A percentile compares a stretch with the other conserved stretches of the same genome.
Conservation (phyloP, 148 eudicot genomes). For the Amaranthus cruentus region DNA sequence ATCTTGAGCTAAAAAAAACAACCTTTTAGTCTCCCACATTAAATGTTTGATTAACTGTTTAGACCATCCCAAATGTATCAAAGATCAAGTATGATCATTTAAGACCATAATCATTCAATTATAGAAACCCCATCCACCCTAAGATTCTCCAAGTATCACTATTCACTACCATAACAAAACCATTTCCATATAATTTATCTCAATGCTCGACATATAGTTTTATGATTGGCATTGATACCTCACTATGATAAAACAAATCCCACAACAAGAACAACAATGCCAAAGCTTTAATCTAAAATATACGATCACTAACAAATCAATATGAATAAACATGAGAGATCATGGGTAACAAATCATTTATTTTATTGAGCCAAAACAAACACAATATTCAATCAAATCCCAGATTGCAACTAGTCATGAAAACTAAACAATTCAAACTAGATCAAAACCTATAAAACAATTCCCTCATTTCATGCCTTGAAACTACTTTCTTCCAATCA, state of each 20-base stretch:
- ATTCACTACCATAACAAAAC: background rate
- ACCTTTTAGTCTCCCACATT: background rate
- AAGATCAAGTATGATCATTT: background rate
- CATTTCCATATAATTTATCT: background rate
- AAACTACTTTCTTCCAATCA: background rate
- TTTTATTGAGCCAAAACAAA: no score
- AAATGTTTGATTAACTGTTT: background rate
- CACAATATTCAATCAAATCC: background rate
- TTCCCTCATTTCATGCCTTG: no score
- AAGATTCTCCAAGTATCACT: no score
- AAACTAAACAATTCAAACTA: background rate
- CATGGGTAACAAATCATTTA: no score
- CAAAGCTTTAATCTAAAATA: no score
- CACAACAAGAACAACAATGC: no score
- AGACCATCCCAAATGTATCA: background rate
- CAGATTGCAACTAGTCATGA: background rate
- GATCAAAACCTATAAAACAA: background rate
- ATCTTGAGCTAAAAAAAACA: background rate
- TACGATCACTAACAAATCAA: no score
- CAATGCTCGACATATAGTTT: no score
- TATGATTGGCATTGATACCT: background rate
- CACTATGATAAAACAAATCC: background rate
- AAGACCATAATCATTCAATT: background rate
- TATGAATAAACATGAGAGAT: no score
- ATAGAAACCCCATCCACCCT: background rate